Evolutionary conservation across 2,329 filamentous ascomycete genomes (phyloP).

Genomic region (Ramularia endophylla): DNA sequence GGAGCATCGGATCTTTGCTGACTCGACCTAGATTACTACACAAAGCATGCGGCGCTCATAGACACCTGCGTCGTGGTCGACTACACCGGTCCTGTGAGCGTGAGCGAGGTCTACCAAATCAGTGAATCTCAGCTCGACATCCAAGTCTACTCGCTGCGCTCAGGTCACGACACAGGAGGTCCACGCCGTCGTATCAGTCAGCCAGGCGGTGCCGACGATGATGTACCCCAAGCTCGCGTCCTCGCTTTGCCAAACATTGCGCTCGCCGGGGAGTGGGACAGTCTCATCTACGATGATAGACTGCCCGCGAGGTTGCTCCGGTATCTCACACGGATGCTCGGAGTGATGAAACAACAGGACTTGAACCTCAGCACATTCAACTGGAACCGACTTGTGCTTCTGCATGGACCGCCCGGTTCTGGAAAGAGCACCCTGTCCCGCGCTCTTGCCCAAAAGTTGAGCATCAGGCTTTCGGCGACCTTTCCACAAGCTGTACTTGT

Average conservation of each 20-base stretch:
- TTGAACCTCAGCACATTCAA: slow-evolving; percentile 36
- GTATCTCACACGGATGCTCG: slow-evolving; percentile 33
- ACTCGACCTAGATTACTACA: slow-evolving; percentile 19
- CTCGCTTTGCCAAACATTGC: slow-evolving; percentile 34
- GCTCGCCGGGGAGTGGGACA: slow-evolving; percentile 41
- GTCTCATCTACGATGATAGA: slow-evolving; percentile 40
- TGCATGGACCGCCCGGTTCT: slow-evolving; percentile 40
- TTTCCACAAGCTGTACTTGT: slow-evolving; percentile 36
- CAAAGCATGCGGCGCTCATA: slow-evolving; percentile 27
- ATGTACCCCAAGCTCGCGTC: slow-evolving; percentile 29
- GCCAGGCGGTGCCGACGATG: slow-evolving; percentile 24
- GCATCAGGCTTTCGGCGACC: slow-evolving; percentile 37
- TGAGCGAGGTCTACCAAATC: slow-evolving; percentile 23
- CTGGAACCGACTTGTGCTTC: slow-evolving; percentile 41
- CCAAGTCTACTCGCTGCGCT: slow-evolving; percentile 37
- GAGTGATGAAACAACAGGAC: slow-evolving; percentile 30
- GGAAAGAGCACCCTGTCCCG: slow-evolving; percentile 42
- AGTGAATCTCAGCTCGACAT: slow-evolving; percentile 36
- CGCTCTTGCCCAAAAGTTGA: slow-evolving; percentile 47
- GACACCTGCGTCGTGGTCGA: slow-evolving; percentile 35
- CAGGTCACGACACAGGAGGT: slow-evolving; percentile 20
- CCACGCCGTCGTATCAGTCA: slow-evolving; percentile 20
- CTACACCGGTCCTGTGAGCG: slow-evolving; percentile 29
- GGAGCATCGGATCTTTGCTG: background rate
- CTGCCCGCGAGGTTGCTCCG: slow-evolving; percentile 39